Percentiles rank a stretch among this genome's conserved stretches.
These are phyloP conservation scores for Torulaspora globosa DNA, from an alignment of 1,139 yeast species.

Conservation along the genomic window DNA sequence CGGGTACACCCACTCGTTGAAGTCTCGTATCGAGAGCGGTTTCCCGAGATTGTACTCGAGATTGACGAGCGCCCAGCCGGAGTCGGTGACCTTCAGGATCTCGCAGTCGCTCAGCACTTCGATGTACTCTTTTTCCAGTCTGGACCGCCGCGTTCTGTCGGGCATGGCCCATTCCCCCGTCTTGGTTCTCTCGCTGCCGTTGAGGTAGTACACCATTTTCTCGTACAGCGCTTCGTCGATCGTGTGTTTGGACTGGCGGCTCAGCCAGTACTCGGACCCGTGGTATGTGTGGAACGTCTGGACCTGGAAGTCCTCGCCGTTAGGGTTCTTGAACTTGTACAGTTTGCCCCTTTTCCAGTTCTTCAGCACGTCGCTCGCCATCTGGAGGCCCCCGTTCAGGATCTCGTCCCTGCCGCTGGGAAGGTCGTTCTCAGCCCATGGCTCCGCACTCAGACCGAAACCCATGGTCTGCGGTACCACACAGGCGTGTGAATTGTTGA, in stretches of 20 bases:
- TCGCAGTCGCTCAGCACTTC: slow-evolving; percentile 31
- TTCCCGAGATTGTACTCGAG: slow-evolving; percentile 38
- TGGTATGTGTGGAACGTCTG: slow-evolving; percentile 40
- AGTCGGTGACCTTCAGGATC: slow-evolving; percentile 12
- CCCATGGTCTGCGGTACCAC: slow-evolving; percentile 1
- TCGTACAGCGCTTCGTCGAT: slow-evolving; percentile 40
- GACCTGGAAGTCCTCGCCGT: slow-evolving; percentile 32
- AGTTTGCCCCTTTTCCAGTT: slow-evolving; percentile 36
- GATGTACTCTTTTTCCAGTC: slow-evolving; percentile 33
- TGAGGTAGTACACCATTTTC: slow-evolving; percentile 38
- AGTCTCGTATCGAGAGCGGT: slow-evolving; percentile 45
- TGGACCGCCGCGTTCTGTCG: slow-evolving; percentile 33
- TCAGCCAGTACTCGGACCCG: slow-evolving; percentile 45
- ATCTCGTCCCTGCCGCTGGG: slow-evolving; percentile 27
- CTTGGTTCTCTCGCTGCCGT: slow-evolving; percentile 25
- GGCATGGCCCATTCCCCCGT: slow-evolving; percentile 24
- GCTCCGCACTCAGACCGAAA: slow-evolving; percentile 10
- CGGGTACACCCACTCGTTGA: slow-evolving; percentile 56
- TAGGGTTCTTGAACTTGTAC: slow-evolving; percentile 29
- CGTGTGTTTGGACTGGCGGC: slow-evolving; percentile 42
- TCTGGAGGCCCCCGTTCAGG: slow-evolving; percentile 26
- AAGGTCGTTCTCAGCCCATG: slow-evolving; percentile 19
- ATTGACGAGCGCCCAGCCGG: slow-evolving; percentile 33
- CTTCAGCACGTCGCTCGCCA: slow-evolving; percentile 24
- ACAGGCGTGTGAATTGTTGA: not conserved